A percentile compares a stretch with the other conserved stretches of the same genome.
These are phyloP conservation scores for Meyerozyma athensensis DNA, from an alignment of 1,139 yeast genomes.

Conservation along the genomic window DNA sequence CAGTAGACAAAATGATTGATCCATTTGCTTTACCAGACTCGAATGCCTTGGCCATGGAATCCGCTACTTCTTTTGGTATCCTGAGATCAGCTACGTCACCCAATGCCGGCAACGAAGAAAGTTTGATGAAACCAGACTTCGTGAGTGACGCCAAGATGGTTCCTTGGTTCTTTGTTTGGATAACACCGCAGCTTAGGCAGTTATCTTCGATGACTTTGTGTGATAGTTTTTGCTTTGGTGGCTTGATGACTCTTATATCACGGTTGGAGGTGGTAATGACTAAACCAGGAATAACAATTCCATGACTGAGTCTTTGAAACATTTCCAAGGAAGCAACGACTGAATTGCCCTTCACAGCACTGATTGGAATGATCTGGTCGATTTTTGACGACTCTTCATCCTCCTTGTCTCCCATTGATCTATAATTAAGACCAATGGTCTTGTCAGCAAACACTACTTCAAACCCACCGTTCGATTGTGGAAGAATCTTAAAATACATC, in stretches of 20 bases:
- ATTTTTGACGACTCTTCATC: slow-evolving; percentile 49
- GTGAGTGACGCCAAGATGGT: slow-evolving; percentile 33
- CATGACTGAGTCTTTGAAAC: slow-evolving; percentile 60
- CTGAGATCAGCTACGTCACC: slow-evolving; percentile 35
- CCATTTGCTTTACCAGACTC: slow-evolving; percentile 20
- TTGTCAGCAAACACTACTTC: slow-evolving; percentile 53
- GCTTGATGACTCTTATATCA: slow-evolving; percentile 61
- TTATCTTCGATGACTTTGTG: slow-evolving; percentile 65
- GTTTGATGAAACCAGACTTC: slow-evolving; percentile 35
- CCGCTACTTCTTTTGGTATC: slow-evolving; percentile 29
- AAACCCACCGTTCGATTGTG: slow-evolving; percentile 67
- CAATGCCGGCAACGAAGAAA: slow-evolving; percentile 36
- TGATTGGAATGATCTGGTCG: slow-evolving; percentile 54
- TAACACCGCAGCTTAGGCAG: slow-evolving; percentile 43
- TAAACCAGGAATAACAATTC: slow-evolving; percentile 59
- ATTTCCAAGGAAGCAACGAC: slow-evolving; percentile 59
- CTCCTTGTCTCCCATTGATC: slow-evolving; percentile 21
- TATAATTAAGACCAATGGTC: slow-evolving; percentile 36
- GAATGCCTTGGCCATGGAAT: slow-evolving; percentile 20
- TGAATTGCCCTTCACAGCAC: slow-evolving; percentile 53
- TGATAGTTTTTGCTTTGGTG: slow-evolving; percentile 57
- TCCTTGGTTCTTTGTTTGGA: slow-evolving; percentile 28
- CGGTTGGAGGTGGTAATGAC: slow-evolving; percentile 53
- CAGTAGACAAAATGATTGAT: slow-evolving; percentile 52
- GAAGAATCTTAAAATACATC: slow-evolving; percentile 61